These are phyloP conservation scores for Aspergillus pseudoterreus DNA, from an alignment of 2,329 filamentous ascomycete species.

Conservation along the genomic window DNA sequence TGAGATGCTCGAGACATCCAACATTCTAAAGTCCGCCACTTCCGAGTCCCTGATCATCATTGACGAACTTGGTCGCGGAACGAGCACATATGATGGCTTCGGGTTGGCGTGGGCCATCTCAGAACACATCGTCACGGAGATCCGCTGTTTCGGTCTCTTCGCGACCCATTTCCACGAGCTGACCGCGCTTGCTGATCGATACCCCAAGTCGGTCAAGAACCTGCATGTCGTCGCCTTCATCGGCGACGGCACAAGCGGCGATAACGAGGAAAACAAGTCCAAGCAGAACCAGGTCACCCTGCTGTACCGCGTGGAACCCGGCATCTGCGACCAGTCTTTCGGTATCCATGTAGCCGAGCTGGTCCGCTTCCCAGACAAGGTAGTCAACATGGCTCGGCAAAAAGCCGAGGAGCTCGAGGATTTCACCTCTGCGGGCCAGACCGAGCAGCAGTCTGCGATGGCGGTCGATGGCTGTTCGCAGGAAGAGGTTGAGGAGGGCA, in stretches of 20 bases:
- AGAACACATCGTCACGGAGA: constrained; percentile 93
- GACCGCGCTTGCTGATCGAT: constrained; percentile 81
- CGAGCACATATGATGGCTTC: constrained; percentile 97
- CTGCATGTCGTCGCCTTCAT: constrained; percentile 96
- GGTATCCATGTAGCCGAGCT: constrained; percentile 98
- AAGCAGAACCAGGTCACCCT: constrained; percentile 83
- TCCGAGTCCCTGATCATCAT: constrained; percentile 97
- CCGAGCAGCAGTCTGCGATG: constrained; percentile 40
- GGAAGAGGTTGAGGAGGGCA: constrained; percentile 86
- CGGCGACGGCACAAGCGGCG: constrained; percentile 49
- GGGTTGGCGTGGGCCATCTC: constrained; percentile 99
- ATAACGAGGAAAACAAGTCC: constrained; percentile 39
- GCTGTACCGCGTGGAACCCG: constrained; percentile 92
- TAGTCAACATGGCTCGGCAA: constrained; percentile 97
- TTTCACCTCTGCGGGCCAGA: constrained; percentile 54
- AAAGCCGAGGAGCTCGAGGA: constrained; percentile 98
- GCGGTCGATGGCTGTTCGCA: constrained; percentile 59
- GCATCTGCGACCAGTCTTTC: constrained; percentile 95
- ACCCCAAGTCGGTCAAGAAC: constrained; percentile 79
- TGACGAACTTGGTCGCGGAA: constrained; percentile 92
- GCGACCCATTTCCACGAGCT: constrained; percentile 98
- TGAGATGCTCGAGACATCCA: constrained; percentile 98
- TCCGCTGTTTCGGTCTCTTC: constrained; percentile 90
- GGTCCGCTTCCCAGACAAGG: constrained; percentile 93
- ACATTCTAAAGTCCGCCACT: constrained; percentile 95